Conservation (phyloP, 345 rosid genomes). For the Murraya paniculata region DNA sequence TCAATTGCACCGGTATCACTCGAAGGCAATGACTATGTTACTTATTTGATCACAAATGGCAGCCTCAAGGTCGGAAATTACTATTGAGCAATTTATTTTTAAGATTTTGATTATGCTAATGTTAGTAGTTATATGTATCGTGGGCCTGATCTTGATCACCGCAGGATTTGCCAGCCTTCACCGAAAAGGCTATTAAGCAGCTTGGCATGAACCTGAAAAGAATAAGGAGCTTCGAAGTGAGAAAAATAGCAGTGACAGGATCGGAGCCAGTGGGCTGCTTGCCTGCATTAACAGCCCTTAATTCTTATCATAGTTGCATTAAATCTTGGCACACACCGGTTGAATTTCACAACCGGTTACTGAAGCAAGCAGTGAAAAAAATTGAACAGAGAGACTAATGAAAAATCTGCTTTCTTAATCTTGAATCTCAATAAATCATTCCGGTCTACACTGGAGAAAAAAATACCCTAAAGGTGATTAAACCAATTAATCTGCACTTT, state of each 20-base stretch:
- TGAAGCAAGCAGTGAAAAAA: constrained; percentile 14
- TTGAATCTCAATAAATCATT: constrained; percentile 35
- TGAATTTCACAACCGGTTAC: constrained; percentile 27
- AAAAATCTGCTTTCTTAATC: constrained; percentile 4
- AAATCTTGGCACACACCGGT: constrained; percentile 21
- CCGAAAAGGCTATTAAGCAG: constrained; percentile 15
- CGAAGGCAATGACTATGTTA: too few species aligned
- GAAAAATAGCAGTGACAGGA: constrained; percentile 26
- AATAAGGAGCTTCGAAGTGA: constrained; percentile 33
- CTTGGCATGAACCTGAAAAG: constrained; percentile 24
- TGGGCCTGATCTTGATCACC: too few species aligned
- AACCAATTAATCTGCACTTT: background rate
- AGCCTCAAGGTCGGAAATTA: too few species aligned
- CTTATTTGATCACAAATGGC: too few species aligned
- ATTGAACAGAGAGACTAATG: constrained; percentile 15
- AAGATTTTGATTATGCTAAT: too few species aligned
- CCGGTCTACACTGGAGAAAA: constrained; percentile 22
- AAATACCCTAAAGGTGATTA: background rate
- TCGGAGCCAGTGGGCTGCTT: constrained; percentile 33
- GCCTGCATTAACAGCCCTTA: constrained; percentile 22
- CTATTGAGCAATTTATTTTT: too few species aligned
- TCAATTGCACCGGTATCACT: too few species aligned
- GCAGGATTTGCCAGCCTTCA: constrained; percentile 22
- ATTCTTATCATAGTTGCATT: constrained; percentile 30
- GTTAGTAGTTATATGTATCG: too few species aligned